Conservation (phyloP, 495 filamentous ascomycete genomes). For the Aspergillus taichungensis region DNA sequence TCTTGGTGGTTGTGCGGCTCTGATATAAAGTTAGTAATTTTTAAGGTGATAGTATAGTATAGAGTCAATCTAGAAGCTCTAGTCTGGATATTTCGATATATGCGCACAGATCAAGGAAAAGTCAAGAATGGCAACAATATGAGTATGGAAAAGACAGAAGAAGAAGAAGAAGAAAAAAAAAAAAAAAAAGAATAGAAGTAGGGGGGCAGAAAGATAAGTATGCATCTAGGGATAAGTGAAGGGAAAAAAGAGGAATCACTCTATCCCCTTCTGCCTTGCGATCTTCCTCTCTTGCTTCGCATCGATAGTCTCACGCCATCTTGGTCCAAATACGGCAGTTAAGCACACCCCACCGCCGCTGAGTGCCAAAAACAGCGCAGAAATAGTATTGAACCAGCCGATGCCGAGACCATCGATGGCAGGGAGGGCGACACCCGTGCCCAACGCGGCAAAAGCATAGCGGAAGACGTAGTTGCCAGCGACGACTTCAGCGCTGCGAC, state of each 20-base stretch:
- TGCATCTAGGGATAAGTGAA: not conserved
- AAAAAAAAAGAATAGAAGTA: not conserved
- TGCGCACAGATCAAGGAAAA: not conserved
- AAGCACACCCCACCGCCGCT: slow-evolving; percentile 31
- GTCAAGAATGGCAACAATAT: not conserved
- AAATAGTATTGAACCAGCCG: slow-evolving; percentile 44
- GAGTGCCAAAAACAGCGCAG: slow-evolving; percentile 41
- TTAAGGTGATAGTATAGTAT: no score
- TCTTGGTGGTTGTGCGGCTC: no score
- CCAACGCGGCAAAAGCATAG: slow-evolving; percentile 59
- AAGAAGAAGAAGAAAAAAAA: not conserved
- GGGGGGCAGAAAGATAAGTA: not conserved
- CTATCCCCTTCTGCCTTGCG: not conserved
- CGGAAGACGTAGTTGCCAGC: slow-evolving; percentile 66
- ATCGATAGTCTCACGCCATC: slow-evolving; percentile 45
- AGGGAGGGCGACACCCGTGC: slow-evolving; percentile 57
- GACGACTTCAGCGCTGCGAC: slow-evolving; percentile 55
- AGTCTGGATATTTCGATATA: slow-evolving; percentile 1
- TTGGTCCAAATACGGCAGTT: slow-evolving; percentile 39
- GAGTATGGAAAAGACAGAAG: not conserved
- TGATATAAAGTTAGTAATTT: no score
- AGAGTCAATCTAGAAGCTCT: no score
- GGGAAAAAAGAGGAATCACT: not conserved
- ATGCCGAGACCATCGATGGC: slow-evolving; percentile 46
- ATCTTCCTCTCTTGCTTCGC: slow-evolving; percentile 14